These are phyloP conservation scores for Jackrogersella multiformis DNA, from an alignment of 495 filamentous ascomycete species.

Conservation along the genomic window DNA sequence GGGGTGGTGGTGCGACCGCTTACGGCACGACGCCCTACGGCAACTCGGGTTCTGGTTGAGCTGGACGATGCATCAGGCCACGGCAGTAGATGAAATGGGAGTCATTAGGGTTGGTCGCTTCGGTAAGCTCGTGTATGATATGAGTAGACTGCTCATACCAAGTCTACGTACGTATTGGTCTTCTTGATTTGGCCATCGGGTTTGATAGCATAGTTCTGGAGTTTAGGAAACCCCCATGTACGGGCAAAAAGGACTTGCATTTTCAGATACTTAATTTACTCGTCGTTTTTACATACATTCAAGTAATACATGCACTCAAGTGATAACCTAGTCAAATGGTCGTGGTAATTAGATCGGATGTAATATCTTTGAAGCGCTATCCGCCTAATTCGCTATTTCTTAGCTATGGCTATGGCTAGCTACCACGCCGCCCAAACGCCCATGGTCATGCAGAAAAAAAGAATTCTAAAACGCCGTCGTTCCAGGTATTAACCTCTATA, in stretches of 20 bases:
- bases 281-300: not conserved
- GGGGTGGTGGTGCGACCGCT: conserved; percentile 70
- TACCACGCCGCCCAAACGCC: conserved; percentile 23
- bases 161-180: not conserved
- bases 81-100: not conserved
- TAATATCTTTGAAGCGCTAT: conserved; percentile 11
- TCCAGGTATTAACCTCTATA: conserved; percentile 39
- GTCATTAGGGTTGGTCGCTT: not conserved
- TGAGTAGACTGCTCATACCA: conserved; percentile 6
- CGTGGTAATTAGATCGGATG: conserved; percentile 1
- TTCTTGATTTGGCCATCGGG: conserved; percentile 4
- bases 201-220: conserved; percentile 28
- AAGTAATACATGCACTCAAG: no score
- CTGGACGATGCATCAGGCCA: not conserved
- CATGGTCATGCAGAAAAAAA: conserved; percentile 22
- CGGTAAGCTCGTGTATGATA: conserved; percentile 30
- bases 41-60: conserved; percentile 45
- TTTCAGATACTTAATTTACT: conserved; percentile 2
- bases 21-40: conserved; percentile 75
- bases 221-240: conserved; percentile 31
- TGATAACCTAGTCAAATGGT: no score
- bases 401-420: conserved; percentile 5
- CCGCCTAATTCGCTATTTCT: not conserved
- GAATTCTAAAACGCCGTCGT: conserved; percentile 25
- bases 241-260: conserved; percentile 6